Percentiles rank a stretch among this genome's conserved stretches.
Conservation (phyloP, 2,329 filamentous ascomycete genomes). For the Botrytis sinoallii region DNA sequence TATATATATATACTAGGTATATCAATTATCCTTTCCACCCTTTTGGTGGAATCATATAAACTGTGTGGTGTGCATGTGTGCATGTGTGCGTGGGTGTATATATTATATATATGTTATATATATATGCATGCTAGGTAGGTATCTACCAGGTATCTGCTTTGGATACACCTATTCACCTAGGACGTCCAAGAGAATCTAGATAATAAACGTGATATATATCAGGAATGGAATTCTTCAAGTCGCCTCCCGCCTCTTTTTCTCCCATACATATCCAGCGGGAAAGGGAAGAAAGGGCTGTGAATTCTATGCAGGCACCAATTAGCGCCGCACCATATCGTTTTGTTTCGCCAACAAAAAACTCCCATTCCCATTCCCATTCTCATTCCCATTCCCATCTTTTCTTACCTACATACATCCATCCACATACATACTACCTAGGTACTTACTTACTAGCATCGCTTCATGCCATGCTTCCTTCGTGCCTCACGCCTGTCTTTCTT, state of each 20-base stretch:
- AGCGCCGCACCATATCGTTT: background rate
- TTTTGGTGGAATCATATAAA: background rate
- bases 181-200: background rate
- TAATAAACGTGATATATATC: background rate
- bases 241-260: background rate
- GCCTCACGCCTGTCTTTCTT: background rate
- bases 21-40: background rate
- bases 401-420: background rate
- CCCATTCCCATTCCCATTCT: background rate
- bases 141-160: background rate
- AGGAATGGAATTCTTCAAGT: background rate
- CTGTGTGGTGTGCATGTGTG: background rate
- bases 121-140: background rate
- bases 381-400: background rate
- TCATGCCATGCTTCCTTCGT: background rate
- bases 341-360: background rate
- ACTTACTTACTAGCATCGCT: background rate
- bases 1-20: no score
- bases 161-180: background rate
- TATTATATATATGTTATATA: background rate
- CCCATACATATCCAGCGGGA: background rate
- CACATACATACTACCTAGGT: background rate
- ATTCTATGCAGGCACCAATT: conserved; percentile 12
- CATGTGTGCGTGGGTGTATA: background rate
- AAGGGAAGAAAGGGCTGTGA: background rate